Base-by-base conservation (phyloP, 495 filamentous ascomycete genomes). In the Penicillium crystallinum region DNA sequence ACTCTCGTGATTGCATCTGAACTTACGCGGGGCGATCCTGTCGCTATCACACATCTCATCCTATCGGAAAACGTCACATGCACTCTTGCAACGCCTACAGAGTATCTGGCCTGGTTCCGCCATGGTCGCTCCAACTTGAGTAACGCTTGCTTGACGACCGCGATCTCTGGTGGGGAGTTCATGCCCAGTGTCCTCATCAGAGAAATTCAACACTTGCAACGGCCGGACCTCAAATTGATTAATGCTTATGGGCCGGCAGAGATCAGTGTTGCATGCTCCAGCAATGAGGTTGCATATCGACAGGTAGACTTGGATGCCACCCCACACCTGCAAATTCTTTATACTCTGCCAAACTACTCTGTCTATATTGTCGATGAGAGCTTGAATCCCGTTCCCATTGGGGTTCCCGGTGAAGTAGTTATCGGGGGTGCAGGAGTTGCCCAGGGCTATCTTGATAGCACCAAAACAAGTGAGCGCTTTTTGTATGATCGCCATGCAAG, bases 331-430 rank as follows among this genome's bases (percentile, higher is more conserved):
- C 49, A 34, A 8, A 47, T 31, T 10, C 74, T 76, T 1, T 63
- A 57, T 12, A 56, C 66, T 0, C 44, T 75, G 12, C 67, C 75
- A 4, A 76, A 77, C 44, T 74, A 75, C 53, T 54, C 66, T 1
- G 73, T 77, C 17, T 76, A 74, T 55, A 64, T 83, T 31, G 42
- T 83, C 1, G 78, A 80, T 36, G 52, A 70, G 14, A 19, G 61
- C 6, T 19, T 71, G 6, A 57, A 69, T 0, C 70, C 73, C 2
- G 37, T 81, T 0, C 73, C 76, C 0, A 39, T 63, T 29, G 76
- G 75, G 6, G 39, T 70, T 7, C 56, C 74, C n/a, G 78, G 77
- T 9, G 71, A 81, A 54, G 61, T 81, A 4, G 44, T 57, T 19
- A 53, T 79, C 48, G 76, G 66, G 1, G 78, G 78, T 2, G 62